Evolutionary conservation across 2,329 filamentous ascomycete species (phyloP).

Genomic region (Trichophaea hybrida): DNA sequence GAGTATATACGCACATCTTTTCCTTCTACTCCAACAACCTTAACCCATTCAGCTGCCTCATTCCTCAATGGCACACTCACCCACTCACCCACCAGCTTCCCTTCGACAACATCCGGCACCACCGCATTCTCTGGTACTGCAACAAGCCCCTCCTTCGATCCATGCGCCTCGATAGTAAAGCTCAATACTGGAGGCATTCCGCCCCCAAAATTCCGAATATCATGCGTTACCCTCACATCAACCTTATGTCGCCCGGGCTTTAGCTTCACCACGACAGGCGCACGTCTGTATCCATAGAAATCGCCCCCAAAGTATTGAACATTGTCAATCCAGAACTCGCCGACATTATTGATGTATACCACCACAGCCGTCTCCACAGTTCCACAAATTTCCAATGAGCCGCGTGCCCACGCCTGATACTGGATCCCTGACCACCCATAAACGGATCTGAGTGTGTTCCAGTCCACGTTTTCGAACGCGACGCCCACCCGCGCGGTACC

Average conservation of each 20-base stretch:
- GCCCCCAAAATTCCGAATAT: slow-evolving; percentile 44
- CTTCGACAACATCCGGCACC: slow-evolving; percentile 39
- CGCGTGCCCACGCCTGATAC: slow-evolving; percentile 45
- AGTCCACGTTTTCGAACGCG: slow-evolving; percentile 39
- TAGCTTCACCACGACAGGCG: slow-evolving; percentile 39
- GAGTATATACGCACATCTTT: slow-evolving; percentile 27
- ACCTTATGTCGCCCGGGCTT: slow-evolving; percentile 38
- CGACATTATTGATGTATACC: slow-evolving; percentile 27
- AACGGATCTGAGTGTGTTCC: slow-evolving; percentile 38
- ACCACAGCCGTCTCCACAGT: background rate
- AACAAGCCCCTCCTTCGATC: slow-evolving; percentile 22
- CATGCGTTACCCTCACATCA: slow-evolving; percentile 41
- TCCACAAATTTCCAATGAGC: slow-evolving; percentile 25
- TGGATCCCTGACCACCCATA: slow-evolving; percentile 47
- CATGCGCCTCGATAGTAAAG: slow-evolving; percentile 29
- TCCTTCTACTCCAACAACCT: slow-evolving; percentile 29
- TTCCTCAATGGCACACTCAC: slow-evolving; percentile 40
- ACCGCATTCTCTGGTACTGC: slow-evolving; percentile 32
- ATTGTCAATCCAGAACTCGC: slow-evolving; percentile 42
- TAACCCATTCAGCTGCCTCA: slow-evolving; percentile 29
- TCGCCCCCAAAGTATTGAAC: slow-evolving; percentile 43
- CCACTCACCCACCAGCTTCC: slow-evolving; percentile 35
- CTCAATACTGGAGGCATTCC: slow-evolving; percentile 30
- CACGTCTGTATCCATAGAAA: slow-evolving; percentile 39
- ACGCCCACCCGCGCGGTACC: slow-evolving; percentile 25